Evolutionary conservation across 805 yeast species (phyloP).

Genomic region (Starmerella bacillaris): DNA sequence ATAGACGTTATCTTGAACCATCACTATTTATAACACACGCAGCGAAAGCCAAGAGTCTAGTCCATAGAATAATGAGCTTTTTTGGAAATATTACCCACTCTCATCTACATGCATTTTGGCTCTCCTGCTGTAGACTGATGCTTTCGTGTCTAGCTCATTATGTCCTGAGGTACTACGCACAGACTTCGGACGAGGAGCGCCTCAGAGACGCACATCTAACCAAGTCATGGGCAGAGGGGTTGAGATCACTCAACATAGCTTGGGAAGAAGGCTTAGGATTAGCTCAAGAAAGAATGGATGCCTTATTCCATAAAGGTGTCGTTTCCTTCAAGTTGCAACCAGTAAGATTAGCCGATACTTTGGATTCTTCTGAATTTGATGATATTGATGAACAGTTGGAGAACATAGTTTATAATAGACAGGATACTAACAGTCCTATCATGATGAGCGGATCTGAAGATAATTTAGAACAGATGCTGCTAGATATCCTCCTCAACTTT

Average conservation of each 20-base stretch:
- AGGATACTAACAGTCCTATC: too few species aligned
- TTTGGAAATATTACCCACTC: conserved; percentile 22
- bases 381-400: too few species aligned
- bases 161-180: conserved; percentile 22
- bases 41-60: conserved; percentile 18
- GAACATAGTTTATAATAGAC: too few species aligned
- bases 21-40: too few species aligned
- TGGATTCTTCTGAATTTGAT: too few species aligned
- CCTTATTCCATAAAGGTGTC: conserved; percentile 21
- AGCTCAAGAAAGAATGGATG: conserved; percentile 21
- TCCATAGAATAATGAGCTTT: conserved; percentile 19
- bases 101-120: conserved; percentile 24
- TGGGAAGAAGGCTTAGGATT: conserved; percentile 26
- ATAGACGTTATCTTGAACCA: conserved; percentile 8
- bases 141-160: conserved; percentile 22
- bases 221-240: conserved; percentile 22
- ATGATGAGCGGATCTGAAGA: too few species aligned
- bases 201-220: conserved; percentile 17
- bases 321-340: too few species aligned
- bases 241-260: conserved; percentile 20
- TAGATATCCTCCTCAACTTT: too few species aligned
- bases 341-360: too few species aligned
- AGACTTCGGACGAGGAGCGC: conserved; percentile 18
- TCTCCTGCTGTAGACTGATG: conserved; percentile 19
- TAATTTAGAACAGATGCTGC: too few species aligned